Base-by-base conservation (phyloP, 2,329 filamentous ascomycete species). In the Exophiala alcalophila region DNA sequence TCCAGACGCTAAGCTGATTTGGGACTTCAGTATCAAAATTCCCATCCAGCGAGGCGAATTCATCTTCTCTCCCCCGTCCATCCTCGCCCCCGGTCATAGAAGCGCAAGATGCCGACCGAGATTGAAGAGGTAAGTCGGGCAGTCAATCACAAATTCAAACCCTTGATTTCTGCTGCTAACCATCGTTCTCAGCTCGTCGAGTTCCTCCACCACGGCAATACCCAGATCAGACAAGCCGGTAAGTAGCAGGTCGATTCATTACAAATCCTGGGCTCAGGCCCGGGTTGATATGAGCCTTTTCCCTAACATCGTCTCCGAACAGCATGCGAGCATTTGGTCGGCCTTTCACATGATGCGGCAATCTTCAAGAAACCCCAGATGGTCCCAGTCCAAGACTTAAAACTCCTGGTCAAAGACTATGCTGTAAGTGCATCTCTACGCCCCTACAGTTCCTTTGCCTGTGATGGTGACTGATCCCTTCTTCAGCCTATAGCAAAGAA, bases 201-300 rank as follows among this genome's bases (percentile, higher is more conserved):
- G 63, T 96, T 97, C 67, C 85, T 97, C 47, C 84, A 86, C 65
- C 84, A 94, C 68, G 86, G 86, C 47, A 95, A 94, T 63, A 87
- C 88, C 28, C 86, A 95, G 63, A 88, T 97, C 53, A 81, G 92
- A 57, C 81, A 87, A 63, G 76, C 91, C 55, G 82, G 82, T 85
- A 69, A 57, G 66, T 52, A 36, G 23, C 40, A 25, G 27, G 31
- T 44, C n/a, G n/a, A 48, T 53, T 49, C 6, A 52, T 61, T 37
- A 58, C 48, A 43, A 40, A 15, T 14, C 32, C 7, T 19, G 6
- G 15, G 10, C n/a, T 21, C 9, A 9, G 11, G 18, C 16, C 5
- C 4, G 26, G 21, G 37, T 7, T 44, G 18, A 30, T 24, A 12
- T 19, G n/a, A 9, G 36, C 39, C 23, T 5, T n/a, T 12, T 18